Evolutionary conservation across 768 basidiomycete genomes (phyloP).

Genomic region (Tricholoma flavovirens): DNA sequence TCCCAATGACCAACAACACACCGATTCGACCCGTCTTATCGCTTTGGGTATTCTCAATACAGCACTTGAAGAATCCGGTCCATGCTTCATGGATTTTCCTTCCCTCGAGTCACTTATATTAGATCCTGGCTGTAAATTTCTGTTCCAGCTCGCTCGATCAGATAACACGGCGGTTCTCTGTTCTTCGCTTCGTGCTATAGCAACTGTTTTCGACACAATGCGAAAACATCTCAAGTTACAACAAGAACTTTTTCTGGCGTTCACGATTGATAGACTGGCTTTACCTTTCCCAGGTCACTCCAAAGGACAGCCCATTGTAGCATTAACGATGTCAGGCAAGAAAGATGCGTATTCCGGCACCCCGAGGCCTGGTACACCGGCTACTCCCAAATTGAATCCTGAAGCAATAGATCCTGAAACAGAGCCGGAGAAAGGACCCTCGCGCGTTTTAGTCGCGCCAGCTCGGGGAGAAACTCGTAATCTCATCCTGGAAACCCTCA

Average conservation of each 20-base stretch:
- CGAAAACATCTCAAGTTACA: constrained; percentile 84
- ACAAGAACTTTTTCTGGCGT: constrained; percentile 91
- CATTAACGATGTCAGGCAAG: constrained; percentile 20
- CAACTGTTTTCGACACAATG: constrained; percentile 86
- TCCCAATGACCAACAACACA: constrained; percentile 91
- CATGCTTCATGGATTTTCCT: constrained; percentile 68
- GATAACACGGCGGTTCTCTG: constrained; percentile 80
- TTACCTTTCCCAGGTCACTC: constrained; percentile 35
- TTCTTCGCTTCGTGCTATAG: constrained; percentile 75
- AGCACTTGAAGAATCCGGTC: constrained; percentile 81
- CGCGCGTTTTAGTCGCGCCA: constrained; percentile 60
- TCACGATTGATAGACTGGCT: constrained; percentile 86
- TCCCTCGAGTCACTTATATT: constrained; percentile 72
- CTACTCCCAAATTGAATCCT: constrained; percentile 33
- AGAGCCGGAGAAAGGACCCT: constrained; percentile 45
- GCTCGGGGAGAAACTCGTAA: constrained; percentile 86
- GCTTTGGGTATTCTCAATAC: constrained; percentile 84
- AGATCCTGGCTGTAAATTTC: constrained; percentile 91
- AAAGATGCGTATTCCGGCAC: constrained; percentile 26
- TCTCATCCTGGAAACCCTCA: constrained; percentile 82
- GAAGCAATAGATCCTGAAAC: constrained; percentile 33
- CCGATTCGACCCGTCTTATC: constrained; percentile 89
- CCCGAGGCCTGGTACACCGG: constrained; percentile 50
- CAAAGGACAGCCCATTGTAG: constrained; percentile 18
- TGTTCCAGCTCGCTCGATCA: constrained; percentile 94